Evolutionary conservation across 345 rosid genomes (phyloP).

Genomic region (Kernera saxatilis): DNA sequence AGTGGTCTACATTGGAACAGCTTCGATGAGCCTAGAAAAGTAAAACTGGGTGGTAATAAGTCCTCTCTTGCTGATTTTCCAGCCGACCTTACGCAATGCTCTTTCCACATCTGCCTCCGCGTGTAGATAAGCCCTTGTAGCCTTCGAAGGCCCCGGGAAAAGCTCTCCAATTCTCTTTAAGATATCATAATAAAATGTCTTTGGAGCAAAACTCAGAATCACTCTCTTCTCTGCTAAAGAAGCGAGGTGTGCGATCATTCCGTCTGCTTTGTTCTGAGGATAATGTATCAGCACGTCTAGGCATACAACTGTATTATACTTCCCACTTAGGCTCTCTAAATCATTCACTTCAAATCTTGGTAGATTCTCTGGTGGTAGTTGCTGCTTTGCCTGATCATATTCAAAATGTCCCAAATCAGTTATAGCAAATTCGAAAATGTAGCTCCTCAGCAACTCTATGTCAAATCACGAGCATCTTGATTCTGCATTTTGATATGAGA

Average conservation of each 20-base stretch:
- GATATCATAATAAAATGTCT: constrained; percentile 75
- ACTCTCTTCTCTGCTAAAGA: constrained; percentile 79
- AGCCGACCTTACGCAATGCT: constrained; percentile 75
- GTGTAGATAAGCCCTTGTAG: constrained; percentile 87
- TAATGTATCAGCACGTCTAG: constrained; percentile 91
- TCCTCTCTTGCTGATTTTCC: constrained; percentile 86
- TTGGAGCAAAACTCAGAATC: constrained; percentile 86
- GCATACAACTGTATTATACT: constrained; percentile 77
- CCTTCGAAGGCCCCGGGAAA: constrained; percentile 97
- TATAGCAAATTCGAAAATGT: background rate
- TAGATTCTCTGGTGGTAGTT: constrained; percentile 36
- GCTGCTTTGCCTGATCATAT: constrained; percentile 61
- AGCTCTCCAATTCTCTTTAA: constrained; percentile 85
- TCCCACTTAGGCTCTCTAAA: constrained; percentile 75
- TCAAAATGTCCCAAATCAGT: background rate
- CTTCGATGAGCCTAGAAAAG: constrained; percentile 82
- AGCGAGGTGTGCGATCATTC: constrained; percentile 91
- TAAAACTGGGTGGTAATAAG: constrained; percentile 71
- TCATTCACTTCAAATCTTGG: constrained; percentile 84
- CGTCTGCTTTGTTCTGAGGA: constrained; percentile 88
- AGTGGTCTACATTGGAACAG: constrained; percentile 49
- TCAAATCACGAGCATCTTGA: background rate
- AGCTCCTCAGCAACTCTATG: background rate
- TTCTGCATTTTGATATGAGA: background rate
- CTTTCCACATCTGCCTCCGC: constrained; percentile 86